Evolutionary conservation across 176 grass and related monocot species (phyloP).

Genomic region (Eremochloa ophiuroides): DNA sequence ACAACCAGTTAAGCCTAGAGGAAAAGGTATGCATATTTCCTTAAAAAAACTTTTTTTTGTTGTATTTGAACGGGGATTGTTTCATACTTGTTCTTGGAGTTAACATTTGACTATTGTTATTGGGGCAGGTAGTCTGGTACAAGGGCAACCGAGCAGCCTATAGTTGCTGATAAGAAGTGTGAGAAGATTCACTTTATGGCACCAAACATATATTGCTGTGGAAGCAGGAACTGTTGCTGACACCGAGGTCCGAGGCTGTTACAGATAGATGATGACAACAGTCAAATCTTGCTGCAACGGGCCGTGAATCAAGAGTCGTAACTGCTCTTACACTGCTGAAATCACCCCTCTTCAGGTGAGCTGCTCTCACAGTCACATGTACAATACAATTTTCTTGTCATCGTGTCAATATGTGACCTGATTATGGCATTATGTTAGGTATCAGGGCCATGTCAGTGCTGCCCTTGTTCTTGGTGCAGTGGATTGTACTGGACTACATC

Average conservation of each 20-base stretch:
- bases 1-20: slow-evolving; percentile 40
- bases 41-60: too few relatives aligned
- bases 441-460: slow-evolving; percentile 85
- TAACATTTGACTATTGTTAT: slow-evolving; percentile 44
- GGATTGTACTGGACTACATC: slow-evolving; percentile 79
- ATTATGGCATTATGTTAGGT: slow-evolving; percentile 24
- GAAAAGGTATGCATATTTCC: neutral
- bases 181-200: slow-evolving; percentile 95
- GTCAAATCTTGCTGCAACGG: slow-evolving; percentile 33
- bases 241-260: slow-evolving; percentile 73
- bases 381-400: neutral
- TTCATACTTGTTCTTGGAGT: neutral
- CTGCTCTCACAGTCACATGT: neutral
- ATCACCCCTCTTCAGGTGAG: slow-evolving; percentile 80
- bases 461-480: slow-evolving; percentile 83
- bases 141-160: slow-evolving; percentile 82
- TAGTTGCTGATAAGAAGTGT: slow-evolving; percentile 94
- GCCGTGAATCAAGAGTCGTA: slow-evolving; percentile 79
- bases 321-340: slow-evolving; percentile 81
- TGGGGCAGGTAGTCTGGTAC: slow-evolving; percentile 54
- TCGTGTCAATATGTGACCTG: neutral
- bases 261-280: slow-evolving; percentile 38
- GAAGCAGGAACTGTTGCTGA: slow-evolving; percentile 84
- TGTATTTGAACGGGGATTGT: neutral
- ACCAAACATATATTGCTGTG: slow-evolving; percentile 87